Percentiles rank a stretch among this genome's conserved stretches.
Evolutionary conservation across 495 filamentous ascomycete genomes (phyloP).

Genomic region (Sordaria brevicollis): DNA sequence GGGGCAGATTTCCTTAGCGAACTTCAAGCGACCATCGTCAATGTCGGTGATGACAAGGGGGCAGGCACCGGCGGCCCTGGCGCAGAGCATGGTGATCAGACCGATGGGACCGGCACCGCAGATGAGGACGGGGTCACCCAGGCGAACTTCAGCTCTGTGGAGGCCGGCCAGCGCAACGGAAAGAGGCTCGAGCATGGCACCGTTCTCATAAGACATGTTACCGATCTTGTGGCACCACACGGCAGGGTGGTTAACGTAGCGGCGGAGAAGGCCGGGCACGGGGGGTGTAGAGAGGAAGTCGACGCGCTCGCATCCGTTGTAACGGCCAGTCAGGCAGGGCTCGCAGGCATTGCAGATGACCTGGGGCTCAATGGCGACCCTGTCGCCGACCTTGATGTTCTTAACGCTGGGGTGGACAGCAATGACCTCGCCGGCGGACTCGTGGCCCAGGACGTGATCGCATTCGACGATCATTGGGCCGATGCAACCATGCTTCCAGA

Average conservation of each 20-base stretch:
- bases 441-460: constrained; percentile 86
- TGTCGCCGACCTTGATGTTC: constrained; percentile 66
- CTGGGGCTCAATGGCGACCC: constrained; percentile 85
- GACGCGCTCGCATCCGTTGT: constrained; percentile 84
- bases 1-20: constrained; percentile 71
- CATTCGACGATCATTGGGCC: constrained; percentile 85
- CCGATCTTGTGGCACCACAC: constrained; percentile 91
- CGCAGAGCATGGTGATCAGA: constrained; percentile 72
- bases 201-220: constrained; percentile 79
- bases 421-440: constrained; percentile 77
- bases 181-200: constrained; percentile 78
- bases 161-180: constrained; percentile 77
- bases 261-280: constrained; percentile 74
- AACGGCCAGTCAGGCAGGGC: constrained; percentile 79
- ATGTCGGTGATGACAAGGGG: constrained; percentile 91
- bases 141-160: constrained; percentile 62
- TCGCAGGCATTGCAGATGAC: constrained; percentile 82
- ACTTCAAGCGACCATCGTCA: constrained; percentile 69
- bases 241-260: constrained; percentile 88
- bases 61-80: constrained; percentile 69
- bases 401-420: constrained; percentile 73
- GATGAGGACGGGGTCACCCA: constrained; percentile 76
- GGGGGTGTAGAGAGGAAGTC: constrained; percentile 83
- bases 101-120: constrained; percentile 91
- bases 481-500: constrained; percentile 90